phyloP scores from a whole-genome alignment of 176 grass and related monocot species.

The Triticum monococcum region DNA sequence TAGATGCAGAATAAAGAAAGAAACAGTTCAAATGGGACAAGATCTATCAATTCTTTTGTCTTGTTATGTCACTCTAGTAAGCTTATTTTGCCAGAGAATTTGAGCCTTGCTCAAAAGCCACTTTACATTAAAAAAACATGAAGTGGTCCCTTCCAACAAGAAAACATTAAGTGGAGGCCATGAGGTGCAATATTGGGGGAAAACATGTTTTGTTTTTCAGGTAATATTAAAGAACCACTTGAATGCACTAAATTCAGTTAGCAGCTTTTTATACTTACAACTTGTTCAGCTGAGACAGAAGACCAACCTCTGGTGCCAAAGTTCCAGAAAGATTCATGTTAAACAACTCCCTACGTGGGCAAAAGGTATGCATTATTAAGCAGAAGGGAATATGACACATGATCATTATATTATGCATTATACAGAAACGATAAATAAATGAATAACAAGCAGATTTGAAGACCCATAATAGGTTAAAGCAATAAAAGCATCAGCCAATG shows the following conservation, averaged over 20 bases:
- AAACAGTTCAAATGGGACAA: constrained; percentile 17
- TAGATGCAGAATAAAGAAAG: background rate
- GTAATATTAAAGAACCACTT: background rate
- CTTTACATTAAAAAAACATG: background rate
- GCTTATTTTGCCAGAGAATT: constrained; percentile 7
- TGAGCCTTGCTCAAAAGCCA: background rate
- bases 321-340: constrained; percentile 84
- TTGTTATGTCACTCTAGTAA: constrained; percentile 4
- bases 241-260: background rate
- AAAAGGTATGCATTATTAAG: constrained; percentile 20
- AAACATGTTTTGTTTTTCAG: background rate
- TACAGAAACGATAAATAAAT: constrained; percentile 4
- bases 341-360: constrained; percentile 64
- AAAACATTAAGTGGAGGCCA: constrained; percentile 1
- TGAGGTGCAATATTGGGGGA: background rate
- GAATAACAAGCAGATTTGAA: background rate
- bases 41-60: background rate
- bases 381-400: background rate
- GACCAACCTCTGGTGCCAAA: constrained; percentile 76
- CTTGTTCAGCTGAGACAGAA: constrained; percentile 60
- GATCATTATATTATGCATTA: background rate
- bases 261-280: constrained; percentile 49
- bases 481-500: background rate
- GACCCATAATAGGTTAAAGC: background rate
- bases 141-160: background rate